Percentiles rank a stretch among this genome's conserved stretches.
Evolutionary conservation across 2,329 filamentous ascomycete genomes (phyloP).

Genomic region (Ceratocystis alfenasii): DNA sequence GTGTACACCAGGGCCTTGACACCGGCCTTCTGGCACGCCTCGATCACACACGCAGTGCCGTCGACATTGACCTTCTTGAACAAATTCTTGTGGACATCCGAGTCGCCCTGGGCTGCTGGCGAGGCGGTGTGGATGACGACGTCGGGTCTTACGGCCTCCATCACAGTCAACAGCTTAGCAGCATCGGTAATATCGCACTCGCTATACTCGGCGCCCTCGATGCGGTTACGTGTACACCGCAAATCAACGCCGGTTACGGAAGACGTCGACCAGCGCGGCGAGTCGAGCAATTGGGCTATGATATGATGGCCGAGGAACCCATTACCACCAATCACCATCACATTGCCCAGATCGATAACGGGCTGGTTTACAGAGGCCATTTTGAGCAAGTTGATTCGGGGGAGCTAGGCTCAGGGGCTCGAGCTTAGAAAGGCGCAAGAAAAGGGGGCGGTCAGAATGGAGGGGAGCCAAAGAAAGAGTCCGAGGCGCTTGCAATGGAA

Average conservation of each 20-base stretch:
- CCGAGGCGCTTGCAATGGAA: background rate
- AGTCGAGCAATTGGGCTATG: conserved; percentile 56
- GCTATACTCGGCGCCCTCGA: conserved; percentile 48
- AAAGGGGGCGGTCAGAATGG: background rate
- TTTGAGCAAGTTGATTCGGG: background rate
- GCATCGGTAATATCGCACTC: conserved; percentile 67
- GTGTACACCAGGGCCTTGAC: conserved; percentile 84
- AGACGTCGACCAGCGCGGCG: conserved; percentile 32
- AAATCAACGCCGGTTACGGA: conserved; percentile 62
- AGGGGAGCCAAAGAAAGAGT: background rate
- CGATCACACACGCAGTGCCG: conserved; percentile 67
- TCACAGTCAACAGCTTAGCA: conserved; percentile 47
- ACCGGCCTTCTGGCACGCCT: conserved; percentile 55
- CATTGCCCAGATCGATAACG: conserved; percentile 44
- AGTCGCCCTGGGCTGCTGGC: conserved; percentile 45
- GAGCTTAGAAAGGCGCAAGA: background rate
- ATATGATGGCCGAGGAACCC: conserved; percentile 78
- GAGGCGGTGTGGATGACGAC: conserved; percentile 87
- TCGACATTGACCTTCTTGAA: conserved; percentile 79
- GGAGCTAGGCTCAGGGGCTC: background rate
- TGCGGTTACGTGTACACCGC: conserved; percentile 57
- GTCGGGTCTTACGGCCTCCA: conserved; percentile 58
- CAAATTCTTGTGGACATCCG: conserved; percentile 45
- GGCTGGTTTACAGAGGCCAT: conserved; percentile 1
- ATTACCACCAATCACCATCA: conserved; percentile 71